Percentiles rank a stretch among this genome's conserved stretches.
Conservation (phyloP, 2,329 filamentous ascomycete genomes). For the Penicillium griseofulvum region DNA sequence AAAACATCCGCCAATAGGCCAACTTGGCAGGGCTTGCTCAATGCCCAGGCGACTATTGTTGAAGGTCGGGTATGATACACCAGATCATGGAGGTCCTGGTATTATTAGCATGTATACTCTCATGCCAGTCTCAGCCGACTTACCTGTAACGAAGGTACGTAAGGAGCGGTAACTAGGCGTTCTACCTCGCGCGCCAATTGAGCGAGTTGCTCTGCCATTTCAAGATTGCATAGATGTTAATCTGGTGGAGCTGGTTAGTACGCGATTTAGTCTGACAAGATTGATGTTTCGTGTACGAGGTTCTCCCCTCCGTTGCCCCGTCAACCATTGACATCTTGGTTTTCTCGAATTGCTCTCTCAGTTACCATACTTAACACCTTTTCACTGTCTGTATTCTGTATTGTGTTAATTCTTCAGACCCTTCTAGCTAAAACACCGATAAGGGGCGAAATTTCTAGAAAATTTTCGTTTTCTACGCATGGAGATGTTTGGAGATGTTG, state of each 20-base stretch:
- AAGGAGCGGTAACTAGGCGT: slow-evolving; percentile 49
- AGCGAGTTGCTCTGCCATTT: slow-evolving; percentile 27
- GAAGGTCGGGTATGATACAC: slow-evolving; percentile 28
- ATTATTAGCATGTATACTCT: slow-evolving; percentile 8
- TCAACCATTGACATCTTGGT: neutral
- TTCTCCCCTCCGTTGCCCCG: slow-evolving; percentile 1
- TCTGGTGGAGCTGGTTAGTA: neutral
- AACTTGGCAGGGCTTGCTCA: slow-evolving; percentile 51
- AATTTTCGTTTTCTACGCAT: too few relatives aligned
- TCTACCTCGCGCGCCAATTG: slow-evolving; percentile 44
- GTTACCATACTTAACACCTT: too few relatives aligned
- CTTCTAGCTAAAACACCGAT: too few relatives aligned
- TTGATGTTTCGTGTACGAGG: neutral
- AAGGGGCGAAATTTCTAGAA: too few relatives aligned
- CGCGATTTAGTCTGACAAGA: neutral
- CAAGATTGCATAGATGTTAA: neutral
- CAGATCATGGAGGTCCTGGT: slow-evolving; percentile 32
- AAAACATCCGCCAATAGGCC: slow-evolving; percentile 47
- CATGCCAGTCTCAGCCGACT: slow-evolving; percentile 12
- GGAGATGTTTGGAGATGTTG: too few relatives aligned
- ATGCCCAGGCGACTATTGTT: slow-evolving; percentile 47
- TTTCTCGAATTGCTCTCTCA: neutral
- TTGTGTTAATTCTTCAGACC: too few relatives aligned
- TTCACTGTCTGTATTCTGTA: too few relatives aligned
- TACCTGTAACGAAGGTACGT: slow-evolving; percentile 53